Base-by-base conservation (phyloP, 139 green algal species). In the Gonium pectorale region DNA sequence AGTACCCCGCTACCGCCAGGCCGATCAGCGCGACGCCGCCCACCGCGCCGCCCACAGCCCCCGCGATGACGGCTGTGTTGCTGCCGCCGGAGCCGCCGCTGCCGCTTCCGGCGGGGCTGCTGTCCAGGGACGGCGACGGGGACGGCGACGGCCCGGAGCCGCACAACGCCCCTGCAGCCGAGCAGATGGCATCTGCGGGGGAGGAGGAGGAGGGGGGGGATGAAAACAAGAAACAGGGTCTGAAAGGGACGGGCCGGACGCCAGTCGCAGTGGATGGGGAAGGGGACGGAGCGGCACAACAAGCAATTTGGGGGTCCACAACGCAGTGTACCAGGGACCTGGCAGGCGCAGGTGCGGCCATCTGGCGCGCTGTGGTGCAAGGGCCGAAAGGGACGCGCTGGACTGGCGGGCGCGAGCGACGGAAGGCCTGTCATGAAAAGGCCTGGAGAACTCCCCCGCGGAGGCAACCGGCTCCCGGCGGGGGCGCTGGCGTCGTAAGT, bases 141-240 rank as follows among this genome's bases (percentile, higher is more conserved):
- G 71, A 31, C 31, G 49, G 33, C 2, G 19, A 22, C 49, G 19
- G 9, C 37, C 37, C 22, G 38, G 2, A 26, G n/a, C 26, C 24
- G 56, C 73, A 81, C 73, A 59, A 54, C 4, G 73, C 37, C 22
- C 73, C 54, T 5, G 35, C 13, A 15, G 56, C 73, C 22, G 54
- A 31, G 73, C 73, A 81, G 38, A 81, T 69, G 38, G 31, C 21
- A 19, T 26, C 73, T 80, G 71, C 37, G 51, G 54, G 29, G 26
- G 13, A 11, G 21, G 27, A 19, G 43, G 43, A 22, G 11, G 8
- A 46, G 22, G 41, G 68, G 19, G 24, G 43, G 31, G 13, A 77
- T 26, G 41, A 5, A 56, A 56, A 17, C 13, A 56, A 56, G 13
- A 17, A 17, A 56, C n/a, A n/a, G n/a, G n/a, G n/a, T 54, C 67